Evolutionary conservation across 2,329 filamentous ascomycete genomes (phyloP).

Genomic region (Xylaria sp.): DNA sequence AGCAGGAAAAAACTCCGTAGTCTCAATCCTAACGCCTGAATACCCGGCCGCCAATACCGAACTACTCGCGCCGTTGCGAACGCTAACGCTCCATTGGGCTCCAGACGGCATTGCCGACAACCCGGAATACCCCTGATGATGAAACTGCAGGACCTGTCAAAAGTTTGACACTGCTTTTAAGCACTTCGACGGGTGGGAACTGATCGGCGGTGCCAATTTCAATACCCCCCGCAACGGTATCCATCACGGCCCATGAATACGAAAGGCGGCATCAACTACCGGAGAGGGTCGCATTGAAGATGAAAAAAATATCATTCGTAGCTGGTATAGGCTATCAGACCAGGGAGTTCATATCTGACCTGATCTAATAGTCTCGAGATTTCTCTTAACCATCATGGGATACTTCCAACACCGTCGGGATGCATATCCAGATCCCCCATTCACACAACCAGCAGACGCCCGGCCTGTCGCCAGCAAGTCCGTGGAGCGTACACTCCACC

Average conservation of each 20-base stretch:
- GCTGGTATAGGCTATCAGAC: too few relatives aligned
- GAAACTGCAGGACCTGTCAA: too few relatives aligned
- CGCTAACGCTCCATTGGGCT: too few relatives aligned
- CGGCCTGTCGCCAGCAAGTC: not conserved
- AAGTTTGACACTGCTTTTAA: not conserved
- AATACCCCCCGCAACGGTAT: not conserved
- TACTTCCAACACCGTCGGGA: not conserved
- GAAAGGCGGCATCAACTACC: not conserved
- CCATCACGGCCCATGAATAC: not conserved
- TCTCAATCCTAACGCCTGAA: too few relatives aligned
- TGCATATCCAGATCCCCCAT: slow-evolving; percentile 3
- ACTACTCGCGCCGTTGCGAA: too few relatives aligned
- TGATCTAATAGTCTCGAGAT: not conserved
- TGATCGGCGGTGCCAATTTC: slow-evolving; percentile 1
- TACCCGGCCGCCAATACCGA: too few relatives aligned
- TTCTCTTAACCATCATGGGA: not conserved
- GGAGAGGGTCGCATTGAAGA: not conserved
- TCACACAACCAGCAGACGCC: not conserved
- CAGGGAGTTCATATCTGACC: not conserved
- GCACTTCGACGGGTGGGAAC: not conserved
- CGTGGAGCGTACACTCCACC: not conserved
- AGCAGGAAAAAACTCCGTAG: too few relatives aligned
- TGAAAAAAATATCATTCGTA: too few relatives aligned
- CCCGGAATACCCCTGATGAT: too few relatives aligned
- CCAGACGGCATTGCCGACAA: too few relatives aligned